Evolutionary conservation across 257 asterid genomes (phyloP).

Genomic region (Solanum bulbocastanum): DNA sequence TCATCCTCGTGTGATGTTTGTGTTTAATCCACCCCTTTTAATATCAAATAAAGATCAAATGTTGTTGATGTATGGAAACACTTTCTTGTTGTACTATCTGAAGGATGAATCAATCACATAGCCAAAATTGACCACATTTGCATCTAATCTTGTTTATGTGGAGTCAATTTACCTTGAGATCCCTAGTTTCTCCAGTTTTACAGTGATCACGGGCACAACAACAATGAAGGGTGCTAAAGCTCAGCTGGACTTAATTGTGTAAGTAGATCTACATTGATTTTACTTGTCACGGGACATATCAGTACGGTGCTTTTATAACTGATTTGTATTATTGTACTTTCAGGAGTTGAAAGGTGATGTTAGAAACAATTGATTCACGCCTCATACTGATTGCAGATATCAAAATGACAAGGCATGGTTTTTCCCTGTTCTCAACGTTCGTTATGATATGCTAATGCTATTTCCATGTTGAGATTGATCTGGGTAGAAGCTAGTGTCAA

Average conservation of each 20-base stretch:
- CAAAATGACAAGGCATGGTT: neutral
- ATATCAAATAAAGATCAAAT: no score
- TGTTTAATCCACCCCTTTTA: conserved; percentile 6
- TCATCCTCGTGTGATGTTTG: neutral
- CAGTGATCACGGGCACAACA: neutral
- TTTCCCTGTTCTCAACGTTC: neutral
- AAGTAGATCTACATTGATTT: neutral
- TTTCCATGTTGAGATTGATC: neutral
- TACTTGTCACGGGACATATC: neutral
- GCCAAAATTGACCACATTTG: conserved; percentile 4
- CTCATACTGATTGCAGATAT: neutral
- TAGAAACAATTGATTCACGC: neutral
- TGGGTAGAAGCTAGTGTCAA: no score
- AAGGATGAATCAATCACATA: conserved; percentile 11
- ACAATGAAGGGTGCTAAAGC: neutral
- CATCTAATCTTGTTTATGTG: neutral
- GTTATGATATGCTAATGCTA: no score
- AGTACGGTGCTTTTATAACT: no score
- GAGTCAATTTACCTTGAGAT: neutral
- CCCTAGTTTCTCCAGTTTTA: neutral
- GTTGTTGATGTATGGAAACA: conserved; percentile 16
- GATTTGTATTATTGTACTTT: neutral
- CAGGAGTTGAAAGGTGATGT: neutral
- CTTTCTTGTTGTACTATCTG: conserved; percentile 19
- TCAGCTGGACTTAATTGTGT: neutral